Conservation (phyloP, 768 basidiomycete species). For the Favolaschia claudopus region DNA sequence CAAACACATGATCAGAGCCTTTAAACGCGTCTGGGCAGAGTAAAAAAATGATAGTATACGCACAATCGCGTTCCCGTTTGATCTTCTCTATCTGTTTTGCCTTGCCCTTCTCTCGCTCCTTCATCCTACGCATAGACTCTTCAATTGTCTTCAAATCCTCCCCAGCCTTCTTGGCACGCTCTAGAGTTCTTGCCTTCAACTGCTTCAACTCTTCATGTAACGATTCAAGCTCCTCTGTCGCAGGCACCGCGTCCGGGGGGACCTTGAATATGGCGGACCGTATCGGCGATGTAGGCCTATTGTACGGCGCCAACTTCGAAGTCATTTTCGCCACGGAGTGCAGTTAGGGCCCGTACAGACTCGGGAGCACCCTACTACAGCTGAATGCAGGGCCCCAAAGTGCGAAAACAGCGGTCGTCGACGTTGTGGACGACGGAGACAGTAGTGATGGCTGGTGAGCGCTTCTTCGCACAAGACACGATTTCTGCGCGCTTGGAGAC, state of each 20-base stretch:
- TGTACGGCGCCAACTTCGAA: slow-evolving; percentile 62
- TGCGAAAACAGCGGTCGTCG: background rate
- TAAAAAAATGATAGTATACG: slow-evolving; percentile 31
- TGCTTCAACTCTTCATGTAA: slow-evolving; percentile 68
- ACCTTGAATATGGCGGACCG: slow-evolving; percentile 70
- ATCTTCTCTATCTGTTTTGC: slow-evolving; percentile 73
- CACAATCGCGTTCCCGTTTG: slow-evolving; percentile 80
- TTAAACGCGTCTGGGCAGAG: slow-evolving; percentile 1
- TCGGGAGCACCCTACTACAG: background rate
- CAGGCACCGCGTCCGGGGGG: slow-evolving; percentile 70
- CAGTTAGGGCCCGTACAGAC: slow-evolving; percentile 20
- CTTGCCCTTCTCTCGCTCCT: slow-evolving; percentile 80
- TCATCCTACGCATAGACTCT: slow-evolving; percentile 78
- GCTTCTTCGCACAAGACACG: slow-evolving; percentile 10
- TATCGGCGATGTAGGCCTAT: slow-evolving; percentile 50
- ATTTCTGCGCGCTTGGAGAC: slow-evolving; percentile 1
- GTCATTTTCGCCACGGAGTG: slow-evolving; percentile 57
- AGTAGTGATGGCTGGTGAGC: background rate
- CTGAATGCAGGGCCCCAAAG: background rate
- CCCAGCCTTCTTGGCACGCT: slow-evolving; percentile 76
- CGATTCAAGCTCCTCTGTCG: slow-evolving; percentile 73
- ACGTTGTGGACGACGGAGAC: background rate
- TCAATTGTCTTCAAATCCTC: slow-evolving; percentile 79
- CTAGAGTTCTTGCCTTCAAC: slow-evolving; percentile 61
- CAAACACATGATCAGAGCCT: slow-evolving; percentile 25